phyloP scores from a whole-genome alignment of 805 yeast species.

The Suhomyces sp. region DNA sequence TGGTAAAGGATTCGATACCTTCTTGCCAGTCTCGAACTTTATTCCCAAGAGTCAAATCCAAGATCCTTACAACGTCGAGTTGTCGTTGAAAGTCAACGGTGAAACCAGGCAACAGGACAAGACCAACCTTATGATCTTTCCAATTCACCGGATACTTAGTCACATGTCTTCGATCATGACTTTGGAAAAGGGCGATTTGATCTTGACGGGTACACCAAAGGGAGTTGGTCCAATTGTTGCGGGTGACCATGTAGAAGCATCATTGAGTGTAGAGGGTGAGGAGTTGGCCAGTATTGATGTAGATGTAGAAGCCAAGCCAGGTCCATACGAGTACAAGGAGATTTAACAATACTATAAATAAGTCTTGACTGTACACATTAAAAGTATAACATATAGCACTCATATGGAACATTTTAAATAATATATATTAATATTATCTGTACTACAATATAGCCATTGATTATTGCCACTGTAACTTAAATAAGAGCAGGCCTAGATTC shows the following conservation, averaged over 20 bases:
- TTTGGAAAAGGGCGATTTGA: slow-evolving; percentile 82
- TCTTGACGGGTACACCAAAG: slow-evolving; percentile 95
- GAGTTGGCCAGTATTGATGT: slow-evolving; percentile 53
- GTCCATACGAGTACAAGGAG: slow-evolving; percentile 40
- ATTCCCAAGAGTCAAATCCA: slow-evolving; percentile 64
- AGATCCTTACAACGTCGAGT: slow-evolving; percentile 69
- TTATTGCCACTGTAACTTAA: too few relatives aligned
- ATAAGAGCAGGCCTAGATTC: too few relatives aligned
- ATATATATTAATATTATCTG: too few relatives aligned
- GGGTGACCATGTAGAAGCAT: slow-evolving; percentile 75
- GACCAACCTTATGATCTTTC: slow-evolving; percentile 83
- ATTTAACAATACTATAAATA: slow-evolving; percentile 16
- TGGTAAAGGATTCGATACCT: slow-evolving; percentile 96
- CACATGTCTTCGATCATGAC: slow-evolving; percentile 90
- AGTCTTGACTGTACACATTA: too few relatives aligned
- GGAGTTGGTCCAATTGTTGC: slow-evolving; percentile 87
- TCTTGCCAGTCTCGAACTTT: slow-evolving; percentile 77
- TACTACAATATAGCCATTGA: too few relatives aligned
- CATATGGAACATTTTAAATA: too few relatives aligned
- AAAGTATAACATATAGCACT: too few relatives aligned
- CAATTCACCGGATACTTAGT: slow-evolving; percentile 74
- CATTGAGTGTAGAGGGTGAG: slow-evolving; percentile 53
- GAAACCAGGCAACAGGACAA: slow-evolving; percentile 66
- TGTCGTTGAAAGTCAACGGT: slow-evolving; percentile 68
- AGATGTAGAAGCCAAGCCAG: slow-evolving; percentile 51